Evolutionary conservation across 2,329 filamentous ascomycete genomes (phyloP), one percentile per base, ranked within the genome.

Genomic region (Colletotrichum sp.): DNA sequence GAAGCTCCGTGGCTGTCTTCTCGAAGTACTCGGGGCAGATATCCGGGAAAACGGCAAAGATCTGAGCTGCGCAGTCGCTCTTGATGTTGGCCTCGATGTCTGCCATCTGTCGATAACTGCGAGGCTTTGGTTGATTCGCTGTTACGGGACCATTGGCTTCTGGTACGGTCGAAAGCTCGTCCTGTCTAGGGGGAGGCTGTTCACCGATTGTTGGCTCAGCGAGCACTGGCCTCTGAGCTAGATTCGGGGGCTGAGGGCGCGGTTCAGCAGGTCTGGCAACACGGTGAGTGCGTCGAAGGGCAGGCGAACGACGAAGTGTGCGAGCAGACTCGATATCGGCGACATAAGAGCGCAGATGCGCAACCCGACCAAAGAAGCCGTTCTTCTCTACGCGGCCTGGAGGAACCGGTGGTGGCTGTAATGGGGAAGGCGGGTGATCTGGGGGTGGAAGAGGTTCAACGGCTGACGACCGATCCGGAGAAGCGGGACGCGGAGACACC

Each of bases 41-140:
- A 55, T 90, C 85, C 1, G 88, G 87, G 73, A 90, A 89, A 10
- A 89, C 64, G 6, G 72, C 62, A 10, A 84, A 77, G 16, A 87
- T 79, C 5, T 77, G 71, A 18, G 80, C 76, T 34, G 79, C 81
- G 78, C 83, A 87, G 8, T 75, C 72, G 26, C 72, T 28, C 52
- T 78, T 73, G 60, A 68, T 49, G 4, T 73, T 32, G 18, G 77
- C 65, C 30, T 16, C 55, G n/a, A 28, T 24, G 6, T 68, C 68
- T 26, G 18, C 65, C 66, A 64, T 82, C 24, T 13, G 28, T 55
- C 6, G n/a, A 28, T 30, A n/a, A 21, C 34, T 8, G 18, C 21
- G n/a, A 18, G 21, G 21, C 21, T 28, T 12, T 30, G 9, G 15
- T 26, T 26, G 21, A 1, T 13, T 16, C 8, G 9, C n/a, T 49